Evolutionary conservation across 176 grass and related monocot genomes (phyloP).

Genomic region (Tuctoria greenei): DNA sequence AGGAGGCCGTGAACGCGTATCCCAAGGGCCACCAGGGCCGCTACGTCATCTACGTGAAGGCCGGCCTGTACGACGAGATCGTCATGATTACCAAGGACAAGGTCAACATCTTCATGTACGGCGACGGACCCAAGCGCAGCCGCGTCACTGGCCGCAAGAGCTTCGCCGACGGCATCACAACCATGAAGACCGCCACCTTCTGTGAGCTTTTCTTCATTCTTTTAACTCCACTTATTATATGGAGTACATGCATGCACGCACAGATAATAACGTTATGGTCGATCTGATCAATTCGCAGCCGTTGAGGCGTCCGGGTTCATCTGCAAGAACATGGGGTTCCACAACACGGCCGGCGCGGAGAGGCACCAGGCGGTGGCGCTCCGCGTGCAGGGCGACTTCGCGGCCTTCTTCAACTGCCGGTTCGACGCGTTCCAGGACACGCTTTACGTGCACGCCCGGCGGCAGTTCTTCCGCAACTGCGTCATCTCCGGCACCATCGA

Average conservation of each 20-base stretch:
- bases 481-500: slow-evolving; percentile 82
- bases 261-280: not conserved
- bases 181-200: slow-evolving; percentile 70
- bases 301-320: slow-evolving; percentile 57
- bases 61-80: slow-evolving; percentile 71
- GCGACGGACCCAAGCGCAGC: slow-evolving; percentile 58
- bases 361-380: slow-evolving; percentile 79
- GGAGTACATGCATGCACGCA: too few relatives aligned
- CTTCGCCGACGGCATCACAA: slow-evolving; percentile 60
- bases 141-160: slow-evolving; percentile 58
- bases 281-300: slow-evolving; percentile 21
- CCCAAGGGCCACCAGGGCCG: slow-evolving; percentile 44
- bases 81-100: slow-evolving; percentile 62
- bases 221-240: not conserved
- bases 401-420: slow-evolving; percentile 67
- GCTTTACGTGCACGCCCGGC: slow-evolving; percentile 57
- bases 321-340: slow-evolving; percentile 92
- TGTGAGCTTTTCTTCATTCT: slow-evolving; percentile 27
- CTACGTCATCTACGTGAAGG: slow-evolving; percentile 94
- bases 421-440: slow-evolving; percentile 90
- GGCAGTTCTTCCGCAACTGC: slow-evolving; percentile 89
- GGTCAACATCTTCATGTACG: slow-evolving; percentile 80
- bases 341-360: slow-evolving; percentile 79
- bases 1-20: slow-evolving; percentile 60
- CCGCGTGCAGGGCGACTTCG: slow-evolving; percentile 54